phyloP scores from a whole-genome alignment of 768 basidiomycete species.

The Mycena leptocephala region DNA sequence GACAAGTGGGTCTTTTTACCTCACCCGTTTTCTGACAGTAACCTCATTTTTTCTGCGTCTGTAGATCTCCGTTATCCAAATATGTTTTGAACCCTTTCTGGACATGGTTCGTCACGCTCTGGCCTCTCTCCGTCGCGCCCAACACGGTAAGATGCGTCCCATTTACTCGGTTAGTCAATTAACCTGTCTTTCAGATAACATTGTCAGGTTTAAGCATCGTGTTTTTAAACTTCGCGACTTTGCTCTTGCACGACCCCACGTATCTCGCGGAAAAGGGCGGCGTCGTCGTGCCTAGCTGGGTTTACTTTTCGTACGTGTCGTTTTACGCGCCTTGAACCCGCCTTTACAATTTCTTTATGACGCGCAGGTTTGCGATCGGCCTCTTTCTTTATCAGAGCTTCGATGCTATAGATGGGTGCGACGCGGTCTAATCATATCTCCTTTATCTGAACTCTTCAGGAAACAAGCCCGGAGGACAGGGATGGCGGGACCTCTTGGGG shows the following conservation, averaged over 20 bases:
- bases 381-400: conserved; percentile 94
- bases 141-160: conserved; percentile 77
- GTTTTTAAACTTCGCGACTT: conserved; percentile 85
- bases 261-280: conserved; percentile 82
- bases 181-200: conserved; percentile 77
- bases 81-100: conserved; percentile 90
- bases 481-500: conserved; percentile 97
- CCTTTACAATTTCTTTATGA: conserved; percentile 10
- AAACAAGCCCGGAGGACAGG: conserved; percentile 97
- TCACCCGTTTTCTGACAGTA: conserved; percentile 1
- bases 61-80: conserved; percentile 82
- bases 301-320: conserved; percentile 87
- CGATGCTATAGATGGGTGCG: conserved; percentile 92
- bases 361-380: conserved; percentile 85
- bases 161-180: neutral
- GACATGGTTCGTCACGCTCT: conserved; percentile 92
- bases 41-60: conserved; percentile 15
- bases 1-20: conserved; percentile 74
- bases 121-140: conserved; percentile 89
- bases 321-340: neutral
- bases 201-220: conserved; percentile 88
- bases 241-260: conserved; percentile 88
- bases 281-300: conserved; percentile 83
- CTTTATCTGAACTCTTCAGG: conserved; percentile 54
- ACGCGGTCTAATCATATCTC: neutral